Base-by-base conservation (phyloP, 805 yeast genomes). In the Barnettozyma vustinii region DNA sequence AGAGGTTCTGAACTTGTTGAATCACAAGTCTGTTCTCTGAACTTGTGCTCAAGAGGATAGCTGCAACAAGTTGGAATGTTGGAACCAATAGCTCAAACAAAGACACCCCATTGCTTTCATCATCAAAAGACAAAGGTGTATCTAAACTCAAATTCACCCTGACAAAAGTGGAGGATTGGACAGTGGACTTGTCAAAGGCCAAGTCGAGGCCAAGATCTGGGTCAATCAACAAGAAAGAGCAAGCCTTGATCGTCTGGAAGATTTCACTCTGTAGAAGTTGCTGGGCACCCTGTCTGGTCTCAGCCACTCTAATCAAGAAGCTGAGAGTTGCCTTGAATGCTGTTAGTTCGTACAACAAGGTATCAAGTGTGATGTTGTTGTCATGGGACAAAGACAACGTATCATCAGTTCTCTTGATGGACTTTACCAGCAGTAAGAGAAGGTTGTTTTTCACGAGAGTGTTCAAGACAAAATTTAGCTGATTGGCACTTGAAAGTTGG, bases 141-240 rank as follows among this genome's bases (percentile, higher is more conserved):
- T 81, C 87, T 43, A 80, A 61, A 21, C 76, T 74, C 45, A 81
- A 60, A 41, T 72, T 76, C 20, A 80, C 68, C 26, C 65, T 70
- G 10, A 76, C 69, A 40, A 64, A 64, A 13, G 63, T 62, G 3
- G 69, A 59, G 27, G 60, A 57, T 32, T 62, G 57, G 10, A 56
- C 54, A 4, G 62, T 56, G 1, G 61, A 54, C 43, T 71, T 73
- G 48, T 70, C 75, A 46, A 77, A 69, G 3, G 68, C 63, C 44
- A 83, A 62, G 43, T 75, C 80, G 42, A 86, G 66, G 0, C 95
- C 96, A 33, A 89, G 68, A 60, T 86, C 96, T 0, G 94, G 90
- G 63, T 91, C 97, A 37, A 83, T 73, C 33, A 70, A 63, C 40
- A 88, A 67, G 53, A 89, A 77, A 18, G 67, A 67, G 37, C 84